Conservation (phyloP, 2,329 filamentous ascomycete genomes). For the Septoria linicola region DNA sequence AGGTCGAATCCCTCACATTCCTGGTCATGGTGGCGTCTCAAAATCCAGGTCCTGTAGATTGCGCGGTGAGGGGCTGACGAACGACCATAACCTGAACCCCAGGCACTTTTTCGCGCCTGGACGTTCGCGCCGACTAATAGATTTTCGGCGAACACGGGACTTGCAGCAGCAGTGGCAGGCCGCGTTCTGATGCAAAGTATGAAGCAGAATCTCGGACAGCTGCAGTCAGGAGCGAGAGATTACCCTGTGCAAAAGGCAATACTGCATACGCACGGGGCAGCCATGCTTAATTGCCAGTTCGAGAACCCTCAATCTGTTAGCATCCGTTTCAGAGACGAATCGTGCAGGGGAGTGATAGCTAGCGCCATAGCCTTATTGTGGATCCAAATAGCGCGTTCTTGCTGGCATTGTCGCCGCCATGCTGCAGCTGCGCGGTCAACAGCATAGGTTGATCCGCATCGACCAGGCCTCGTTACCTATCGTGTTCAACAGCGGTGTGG, state of each 20-base stretch:
- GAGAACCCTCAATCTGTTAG: slow-evolving; percentile 5
- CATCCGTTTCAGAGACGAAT: slow-evolving; percentile 13
- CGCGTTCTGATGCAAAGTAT: slow-evolving; percentile 9
- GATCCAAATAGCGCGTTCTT: slow-evolving; percentile 5
- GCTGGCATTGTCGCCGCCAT: slow-evolving; percentile 3
- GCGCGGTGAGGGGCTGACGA: slow-evolving; percentile 4
- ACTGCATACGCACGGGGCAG: slow-evolving; percentile 6
- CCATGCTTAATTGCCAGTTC: slow-evolving; percentile 10
- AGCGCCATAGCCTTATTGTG: slow-evolving; percentile 8
- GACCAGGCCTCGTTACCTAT: not conserved
- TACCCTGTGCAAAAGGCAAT: slow-evolving; percentile 2
- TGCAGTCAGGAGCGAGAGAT: slow-evolving; percentile 8
- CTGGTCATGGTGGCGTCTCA: slow-evolving; percentile 10
- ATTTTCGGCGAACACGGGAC: not conserved
- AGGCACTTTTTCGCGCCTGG: not conserved
- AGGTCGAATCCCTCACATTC: slow-evolving; percentile 9
- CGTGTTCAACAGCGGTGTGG: not conserved
- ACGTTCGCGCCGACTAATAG: not conserved
- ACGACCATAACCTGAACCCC: slow-evolving; percentile 2
- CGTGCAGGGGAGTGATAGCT: slow-evolving; percentile 4
- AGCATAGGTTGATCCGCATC: slow-evolving; percentile 1
- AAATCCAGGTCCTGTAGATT: not conserved
- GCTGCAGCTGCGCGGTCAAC: slow-evolving; percentile 10
- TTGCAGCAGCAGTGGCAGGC: not conserved
- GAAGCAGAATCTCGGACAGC: slow-evolving; percentile 3